A percentile compares a stretch with the other conserved stretches of the same genome.
phyloP scores from a whole-genome alignment of 306 rosid genomes.

The Pachyrhizus erosus region DNA sequence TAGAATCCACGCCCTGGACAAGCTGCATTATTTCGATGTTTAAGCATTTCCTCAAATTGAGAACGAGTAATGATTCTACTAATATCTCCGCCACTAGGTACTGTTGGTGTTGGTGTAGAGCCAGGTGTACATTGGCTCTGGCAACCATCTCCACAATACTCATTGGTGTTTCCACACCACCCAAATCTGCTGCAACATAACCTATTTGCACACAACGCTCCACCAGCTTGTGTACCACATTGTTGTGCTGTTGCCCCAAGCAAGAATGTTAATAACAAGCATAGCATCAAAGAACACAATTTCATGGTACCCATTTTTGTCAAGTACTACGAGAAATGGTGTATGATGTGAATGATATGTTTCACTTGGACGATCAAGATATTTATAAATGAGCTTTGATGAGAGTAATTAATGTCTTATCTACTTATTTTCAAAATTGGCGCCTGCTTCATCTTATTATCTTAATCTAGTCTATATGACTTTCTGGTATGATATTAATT shows the following conservation, averaged over 20 bases:
- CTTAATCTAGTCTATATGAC: too few relatives aligned
- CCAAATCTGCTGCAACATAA: slow-evolving; percentile 59
- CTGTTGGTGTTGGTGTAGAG: slow-evolving; percentile 14
- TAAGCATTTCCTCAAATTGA: slow-evolving; percentile 53
- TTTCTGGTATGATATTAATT: too few relatives aligned
- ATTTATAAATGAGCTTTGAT: slow-evolving; percentile 36
- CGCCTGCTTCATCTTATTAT: too few relatives aligned
- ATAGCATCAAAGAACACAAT: background rate
- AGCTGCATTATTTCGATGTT: slow-evolving; percentile 53
- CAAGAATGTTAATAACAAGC: background rate
- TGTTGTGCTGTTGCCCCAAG: slow-evolving; percentile 45
- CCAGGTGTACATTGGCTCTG: slow-evolving; percentile 53
- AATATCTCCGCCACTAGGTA: slow-evolving; percentile 44
- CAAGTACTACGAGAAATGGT: background rate
- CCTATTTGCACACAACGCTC: slow-evolving; percentile 47
- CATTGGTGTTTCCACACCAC: slow-evolving; percentile 48
- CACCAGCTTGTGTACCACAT: slow-evolving; percentile 58
- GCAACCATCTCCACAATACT: slow-evolving; percentile 45
- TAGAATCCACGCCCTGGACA: slow-evolving; percentile 57
- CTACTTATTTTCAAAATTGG: too few relatives aligned
- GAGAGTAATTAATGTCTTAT: background rate
- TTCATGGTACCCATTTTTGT: slow-evolving; percentile 35
- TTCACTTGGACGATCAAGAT: background rate
- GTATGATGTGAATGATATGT: background rate
- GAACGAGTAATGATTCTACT: slow-evolving; percentile 22